Percentiles rank a stretch among this genome's conserved stretches.
Conservation (phyloP, 169 alveolate species). For the Perkinsus marinus region DNA sequence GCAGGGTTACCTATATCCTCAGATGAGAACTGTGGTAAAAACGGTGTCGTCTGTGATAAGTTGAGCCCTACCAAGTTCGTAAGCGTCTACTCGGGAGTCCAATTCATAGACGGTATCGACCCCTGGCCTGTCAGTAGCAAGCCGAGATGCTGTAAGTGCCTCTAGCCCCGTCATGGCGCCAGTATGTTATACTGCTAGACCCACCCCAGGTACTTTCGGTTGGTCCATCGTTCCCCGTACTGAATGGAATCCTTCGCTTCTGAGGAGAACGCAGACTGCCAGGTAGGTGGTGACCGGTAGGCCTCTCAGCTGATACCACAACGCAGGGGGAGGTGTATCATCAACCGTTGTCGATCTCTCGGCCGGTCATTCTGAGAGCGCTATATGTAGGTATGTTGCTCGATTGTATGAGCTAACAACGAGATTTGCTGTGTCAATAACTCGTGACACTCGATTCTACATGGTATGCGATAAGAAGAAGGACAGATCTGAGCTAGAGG, state of each 20-base stretch:
- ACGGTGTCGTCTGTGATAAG: neutral
- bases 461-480: neutral
- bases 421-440: neutral
- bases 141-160: neutral
- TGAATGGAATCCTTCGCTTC: neutral
- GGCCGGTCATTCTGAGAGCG: too few species aligned
- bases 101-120: neutral
- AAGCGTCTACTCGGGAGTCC: neutral
- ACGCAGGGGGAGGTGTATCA: too few species aligned
- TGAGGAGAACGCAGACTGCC: neutral
- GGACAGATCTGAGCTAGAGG: neutral
- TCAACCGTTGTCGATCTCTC: too few species aligned
- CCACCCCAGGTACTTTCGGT: neutral
- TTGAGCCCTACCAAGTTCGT: neutral
- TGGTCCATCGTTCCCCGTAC: neutral
- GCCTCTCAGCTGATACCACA: too few species aligned
- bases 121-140: neutral
- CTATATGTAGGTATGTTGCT: neutral
- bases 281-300: too few species aligned
- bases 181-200: neutral
- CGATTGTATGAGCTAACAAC: neutral
- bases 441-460: neutral
- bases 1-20: neutral
- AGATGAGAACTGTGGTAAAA: neutral
- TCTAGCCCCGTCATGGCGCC: neutral